phyloP scores from a whole-genome alignment of 2,329 filamentous ascomycete genomes.

The Penicillium sp. region DNA sequence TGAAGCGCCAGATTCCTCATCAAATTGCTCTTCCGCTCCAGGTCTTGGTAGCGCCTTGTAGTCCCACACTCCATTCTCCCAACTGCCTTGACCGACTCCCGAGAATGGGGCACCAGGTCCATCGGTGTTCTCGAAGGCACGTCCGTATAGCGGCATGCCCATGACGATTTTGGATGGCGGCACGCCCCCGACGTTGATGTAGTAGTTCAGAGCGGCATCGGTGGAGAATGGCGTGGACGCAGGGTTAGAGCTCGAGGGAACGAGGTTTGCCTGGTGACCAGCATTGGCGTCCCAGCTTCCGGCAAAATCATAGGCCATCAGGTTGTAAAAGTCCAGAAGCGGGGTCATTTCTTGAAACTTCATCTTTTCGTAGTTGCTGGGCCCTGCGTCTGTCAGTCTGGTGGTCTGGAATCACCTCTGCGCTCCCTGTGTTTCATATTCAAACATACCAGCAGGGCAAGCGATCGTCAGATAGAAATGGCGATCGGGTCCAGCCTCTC shows the following conservation, averaged over 20 bases:
- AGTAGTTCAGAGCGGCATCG: constrained; percentile 68
- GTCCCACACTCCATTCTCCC: constrained; percentile 85
- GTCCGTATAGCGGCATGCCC: constrained; percentile 96
- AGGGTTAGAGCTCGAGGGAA: constrained; percentile 60
- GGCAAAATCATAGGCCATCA: constrained; percentile 84
- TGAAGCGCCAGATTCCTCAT: constrained; percentile 66
- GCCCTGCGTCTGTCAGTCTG: constrained; percentile 41
- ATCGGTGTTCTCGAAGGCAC: constrained; percentile 77
- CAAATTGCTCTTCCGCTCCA: constrained; percentile 65
- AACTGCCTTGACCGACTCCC: constrained; percentile 72
- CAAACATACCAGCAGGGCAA: constrained; percentile 46
- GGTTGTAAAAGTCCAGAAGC: constrained; percentile 56
- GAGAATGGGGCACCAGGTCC: constrained; percentile 71
- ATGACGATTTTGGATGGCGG: constrained; percentile 72
- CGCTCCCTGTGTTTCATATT: constrained; percentile 42
- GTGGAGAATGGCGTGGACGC: constrained; percentile 76
- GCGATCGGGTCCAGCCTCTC: constrained; percentile 40
- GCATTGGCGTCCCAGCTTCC: constrained; percentile 74
- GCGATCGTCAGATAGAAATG: constrained; percentile 53
- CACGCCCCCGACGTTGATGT: constrained; percentile 63
- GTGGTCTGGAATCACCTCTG: constrained; percentile 47
- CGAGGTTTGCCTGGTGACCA: constrained; percentile 83
- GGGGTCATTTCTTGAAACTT: constrained; percentile 49
- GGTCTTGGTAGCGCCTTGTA: constrained; percentile 79
- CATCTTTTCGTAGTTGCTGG: constrained; percentile 47